These are phyloP conservation scores for Metschnikowia cubensis DNA, from an alignment of 805 yeast species.

Conservation along the genomic window DNA sequence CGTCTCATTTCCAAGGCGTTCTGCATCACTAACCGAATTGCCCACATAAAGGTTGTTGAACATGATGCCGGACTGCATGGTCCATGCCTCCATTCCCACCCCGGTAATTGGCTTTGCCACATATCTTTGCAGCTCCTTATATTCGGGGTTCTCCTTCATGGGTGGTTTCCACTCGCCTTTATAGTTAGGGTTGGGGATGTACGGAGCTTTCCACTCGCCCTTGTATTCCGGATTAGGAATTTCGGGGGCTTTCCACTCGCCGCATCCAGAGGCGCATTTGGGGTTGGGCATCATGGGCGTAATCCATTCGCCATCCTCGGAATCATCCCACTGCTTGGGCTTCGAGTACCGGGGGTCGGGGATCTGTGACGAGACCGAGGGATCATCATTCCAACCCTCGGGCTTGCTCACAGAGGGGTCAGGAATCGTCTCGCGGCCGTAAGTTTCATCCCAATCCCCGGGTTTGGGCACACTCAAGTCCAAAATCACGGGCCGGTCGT, in stretches of 20 bases:
- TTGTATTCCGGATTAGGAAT: slow-evolving; percentile 65
- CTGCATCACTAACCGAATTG: slow-evolving; percentile 81
- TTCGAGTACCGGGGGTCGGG: slow-evolving; percentile 61
- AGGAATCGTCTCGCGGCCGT: slow-evolving; percentile 52
- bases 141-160: slow-evolving; percentile 64
- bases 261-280: slow-evolving; percentile 73
- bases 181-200: slow-evolving; percentile 68
- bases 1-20: slow-evolving; percentile 72
- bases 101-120: slow-evolving; percentile 57
- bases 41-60: slow-evolving; percentile 87
- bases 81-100: slow-evolving; percentile 86
- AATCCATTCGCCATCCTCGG: slow-evolving; percentile 82
- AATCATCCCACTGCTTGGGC: slow-evolving; percentile 86
- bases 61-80: slow-evolving; percentile 69
- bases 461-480: slow-evolving; percentile 68
- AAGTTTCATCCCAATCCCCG: slow-evolving; percentile 77
- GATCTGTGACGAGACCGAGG: slow-evolving; percentile 52
- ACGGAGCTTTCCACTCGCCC: slow-evolving; percentile 77
- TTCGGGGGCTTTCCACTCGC: slow-evolving; percentile 68
- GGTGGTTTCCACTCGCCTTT: slow-evolving; percentile 77
- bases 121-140: slow-evolving; percentile 57
- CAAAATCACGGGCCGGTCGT: slow-evolving; percentile 57
- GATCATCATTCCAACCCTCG: slow-evolving; percentile 65
- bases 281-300: slow-evolving; percentile 74
- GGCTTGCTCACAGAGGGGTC: slow-evolving; percentile 72